phyloP scores from a whole-genome alignment of 1,284 basidiomycete genomes.

The Pseudozyma pruni region DNA sequence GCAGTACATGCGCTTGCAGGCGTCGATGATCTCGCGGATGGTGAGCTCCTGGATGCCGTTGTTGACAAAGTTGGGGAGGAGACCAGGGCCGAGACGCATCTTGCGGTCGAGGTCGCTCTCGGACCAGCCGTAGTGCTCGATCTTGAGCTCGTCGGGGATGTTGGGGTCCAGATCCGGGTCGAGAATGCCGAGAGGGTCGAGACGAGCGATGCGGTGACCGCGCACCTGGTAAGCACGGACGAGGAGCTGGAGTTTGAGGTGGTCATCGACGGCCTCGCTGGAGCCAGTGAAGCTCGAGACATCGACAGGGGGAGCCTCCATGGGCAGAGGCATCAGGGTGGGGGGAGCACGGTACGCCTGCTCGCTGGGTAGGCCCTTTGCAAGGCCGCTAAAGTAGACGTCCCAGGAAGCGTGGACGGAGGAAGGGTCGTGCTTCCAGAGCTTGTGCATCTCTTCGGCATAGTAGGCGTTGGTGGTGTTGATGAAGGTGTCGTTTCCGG shows the following conservation, averaged over 20 bases:
- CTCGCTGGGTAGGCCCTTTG: slow-evolving; percentile 83
- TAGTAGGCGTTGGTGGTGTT: slow-evolving; percentile 90
- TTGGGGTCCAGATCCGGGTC: slow-evolving; percentile 78
- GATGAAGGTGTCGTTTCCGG: slow-evolving; percentile 59
- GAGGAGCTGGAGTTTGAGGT: slow-evolving; percentile 76
- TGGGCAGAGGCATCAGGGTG: slow-evolving; percentile 74
- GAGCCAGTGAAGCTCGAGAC: slow-evolving; percentile 73
- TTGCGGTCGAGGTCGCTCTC: slow-evolving; percentile 93
- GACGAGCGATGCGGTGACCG: slow-evolving; percentile 92
- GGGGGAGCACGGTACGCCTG: slow-evolving; percentile 89
- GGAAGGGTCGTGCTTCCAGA: slow-evolving; percentile 74
- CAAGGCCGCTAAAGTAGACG: slow-evolving; percentile 91
- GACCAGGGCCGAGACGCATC: slow-evolving; percentile 92
- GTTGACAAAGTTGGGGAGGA: slow-evolving; percentile 88
- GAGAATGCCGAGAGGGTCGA: slow-evolving; percentile 93
- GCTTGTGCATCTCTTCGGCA: slow-evolving; percentile 78
- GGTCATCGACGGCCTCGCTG: slow-evolving; percentile 82
- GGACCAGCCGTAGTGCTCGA: slow-evolving; percentile 82
- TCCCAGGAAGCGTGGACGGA: slow-evolving; percentile 96
- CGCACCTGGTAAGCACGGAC: slow-evolving; percentile 97
- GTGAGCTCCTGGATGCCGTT: slow-evolving; percentile 88
- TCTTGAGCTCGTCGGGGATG: slow-evolving; percentile 62
- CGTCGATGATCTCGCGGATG: slow-evolving; percentile 89
- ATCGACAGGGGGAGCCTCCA: slow-evolving; percentile 82
- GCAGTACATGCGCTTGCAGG: slow-evolving; percentile 94